phyloP scores from a whole-genome alignment of 163 green algal genomes.

The Smithsoniella earleae region DNA sequence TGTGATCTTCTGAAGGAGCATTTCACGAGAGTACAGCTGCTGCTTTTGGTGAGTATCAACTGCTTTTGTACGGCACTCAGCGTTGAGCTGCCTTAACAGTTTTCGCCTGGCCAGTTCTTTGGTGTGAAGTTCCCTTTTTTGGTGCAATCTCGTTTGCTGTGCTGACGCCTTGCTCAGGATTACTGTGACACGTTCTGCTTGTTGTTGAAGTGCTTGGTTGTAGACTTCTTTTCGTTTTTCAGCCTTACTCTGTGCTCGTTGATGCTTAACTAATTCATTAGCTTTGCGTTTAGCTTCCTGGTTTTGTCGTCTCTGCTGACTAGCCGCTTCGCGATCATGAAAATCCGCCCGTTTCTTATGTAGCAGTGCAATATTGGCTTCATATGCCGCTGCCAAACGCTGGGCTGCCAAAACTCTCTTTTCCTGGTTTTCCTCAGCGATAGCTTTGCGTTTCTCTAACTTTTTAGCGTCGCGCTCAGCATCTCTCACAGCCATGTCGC shows the following conservation, averaged over 20 bases:
- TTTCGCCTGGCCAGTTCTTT: background rate
- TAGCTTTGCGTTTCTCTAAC: background rate
- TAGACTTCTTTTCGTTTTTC: constrained; percentile 20
- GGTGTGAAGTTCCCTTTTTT: background rate
- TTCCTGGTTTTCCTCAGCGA: constrained; percentile 26
- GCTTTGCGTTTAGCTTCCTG: background rate
- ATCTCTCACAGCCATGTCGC: constrained; percentile 16
- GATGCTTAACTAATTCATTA: background rate
- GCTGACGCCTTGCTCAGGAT: constrained; percentile 26
- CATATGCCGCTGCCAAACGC: constrained; percentile 20
- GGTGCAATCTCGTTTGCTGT: constrained; percentile 4
- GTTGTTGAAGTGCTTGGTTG: background rate
- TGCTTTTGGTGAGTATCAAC: constrained; percentile 25
- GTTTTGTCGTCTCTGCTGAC: background rate
- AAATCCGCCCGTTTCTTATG: constrained; percentile 20
- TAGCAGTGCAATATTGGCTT: constrained; percentile 11
- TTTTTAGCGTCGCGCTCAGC: constrained; percentile 29
- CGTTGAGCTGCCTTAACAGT: background rate
- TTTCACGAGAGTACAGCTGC: constrained; percentile 17
- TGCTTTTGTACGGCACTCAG: constrained; percentile 15
- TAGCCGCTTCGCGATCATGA: background rate
- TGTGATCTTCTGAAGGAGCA: constrained; percentile 18
- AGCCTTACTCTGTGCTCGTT: background rate
- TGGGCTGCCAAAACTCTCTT: constrained; percentile 4
- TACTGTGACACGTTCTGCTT: background rate